Percentiles rank a stretch among this genome's conserved stretches.
Conservation (phyloP, 306 rosid species). For the Cucumis sativus region DNA sequence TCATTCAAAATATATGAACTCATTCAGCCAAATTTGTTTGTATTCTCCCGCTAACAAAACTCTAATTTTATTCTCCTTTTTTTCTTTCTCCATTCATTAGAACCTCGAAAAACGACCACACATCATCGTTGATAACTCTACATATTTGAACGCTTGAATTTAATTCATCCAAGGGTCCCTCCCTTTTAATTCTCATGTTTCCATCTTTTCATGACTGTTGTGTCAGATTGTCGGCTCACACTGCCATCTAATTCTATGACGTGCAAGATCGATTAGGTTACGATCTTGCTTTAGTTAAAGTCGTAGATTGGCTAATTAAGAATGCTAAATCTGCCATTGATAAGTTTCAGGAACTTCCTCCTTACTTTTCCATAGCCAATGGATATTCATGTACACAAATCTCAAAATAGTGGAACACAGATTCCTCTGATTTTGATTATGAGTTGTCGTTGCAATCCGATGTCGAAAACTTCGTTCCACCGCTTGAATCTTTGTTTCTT, state of each 20-base stretch:
- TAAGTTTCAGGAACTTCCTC: conserved; percentile 61
- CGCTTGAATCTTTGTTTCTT: conserved; percentile 37
- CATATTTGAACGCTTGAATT: too few species aligned
- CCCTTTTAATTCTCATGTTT: background rate
- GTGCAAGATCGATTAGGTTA: conserved; percentile 81
- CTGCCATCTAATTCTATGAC: conserved; percentile 81
- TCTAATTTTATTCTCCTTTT: too few species aligned
- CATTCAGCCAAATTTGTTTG: too few species aligned
- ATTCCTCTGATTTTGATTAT: conserved; percentile 53
- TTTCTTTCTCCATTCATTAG: too few species aligned
- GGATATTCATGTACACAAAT: conserved; percentile 10
- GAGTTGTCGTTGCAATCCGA: conserved; percentile 30
- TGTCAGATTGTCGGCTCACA: conserved; percentile 50
- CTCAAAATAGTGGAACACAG: conserved; percentile 25
- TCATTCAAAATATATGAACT: too few species aligned
- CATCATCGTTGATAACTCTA: too few species aligned
- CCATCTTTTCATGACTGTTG: background rate
- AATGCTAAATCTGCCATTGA: conserved; percentile 63
- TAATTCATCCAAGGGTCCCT: background rate
- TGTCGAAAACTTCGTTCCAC: background rate
- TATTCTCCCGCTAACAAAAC: too few species aligned
- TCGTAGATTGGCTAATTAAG: conserved; percentile 86
- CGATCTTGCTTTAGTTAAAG: too few species aligned
- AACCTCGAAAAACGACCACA: too few species aligned
- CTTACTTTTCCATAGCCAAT: conserved; percentile 31